phyloP scores from a whole-genome alignment of 164 flowering plant species.

The Aristolochia californica region DNA sequence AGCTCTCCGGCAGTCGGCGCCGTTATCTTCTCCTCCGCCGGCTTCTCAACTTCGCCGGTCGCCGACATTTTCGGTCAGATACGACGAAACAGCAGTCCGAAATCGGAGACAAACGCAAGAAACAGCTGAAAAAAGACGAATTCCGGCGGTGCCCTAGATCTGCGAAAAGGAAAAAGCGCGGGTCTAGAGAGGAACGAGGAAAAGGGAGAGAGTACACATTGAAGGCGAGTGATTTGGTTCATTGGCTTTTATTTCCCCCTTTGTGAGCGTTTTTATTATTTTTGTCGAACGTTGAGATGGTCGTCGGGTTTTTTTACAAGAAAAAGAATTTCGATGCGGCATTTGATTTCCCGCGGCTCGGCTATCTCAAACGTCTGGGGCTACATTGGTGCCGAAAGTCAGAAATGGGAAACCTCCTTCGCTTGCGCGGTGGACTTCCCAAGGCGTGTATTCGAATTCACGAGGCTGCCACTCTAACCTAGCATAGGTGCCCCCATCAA shows the following conservation, averaged over 20 bases:
- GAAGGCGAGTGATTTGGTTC: too few relatives aligned
- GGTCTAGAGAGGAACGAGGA: neutral
- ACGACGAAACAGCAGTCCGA: too few relatives aligned
- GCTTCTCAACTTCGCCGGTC: conserved; percentile 27
- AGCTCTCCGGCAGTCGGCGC: conserved; percentile 57
- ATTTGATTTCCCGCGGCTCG: conserved; percentile 3
- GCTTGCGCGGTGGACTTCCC: too few relatives aligned
- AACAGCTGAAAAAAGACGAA: neutral
- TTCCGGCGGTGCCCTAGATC: conserved; percentile 7
- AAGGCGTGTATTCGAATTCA: too few relatives aligned
- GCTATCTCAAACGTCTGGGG: too few relatives aligned
- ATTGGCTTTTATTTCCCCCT: neutral
- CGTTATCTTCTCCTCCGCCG: conserved; percentile 23
- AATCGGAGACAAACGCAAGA: neutral
- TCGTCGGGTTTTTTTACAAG: too few relatives aligned
- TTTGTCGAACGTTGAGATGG: neutral
- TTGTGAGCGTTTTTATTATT: neutral
- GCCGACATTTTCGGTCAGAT: conserved; percentile 28
- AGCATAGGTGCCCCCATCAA: too few relatives aligned
- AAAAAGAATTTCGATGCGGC: neutral
- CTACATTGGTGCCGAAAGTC: too few relatives aligned
- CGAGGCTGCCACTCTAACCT: too few relatives aligned
- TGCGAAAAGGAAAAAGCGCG: neutral
- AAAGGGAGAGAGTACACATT: neutral
- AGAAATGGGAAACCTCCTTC: too few relatives aligned